Evolutionary conservation across 2,329 filamentous ascomycete genomes (phyloP).

Genomic region (Capronia americana): DNA sequence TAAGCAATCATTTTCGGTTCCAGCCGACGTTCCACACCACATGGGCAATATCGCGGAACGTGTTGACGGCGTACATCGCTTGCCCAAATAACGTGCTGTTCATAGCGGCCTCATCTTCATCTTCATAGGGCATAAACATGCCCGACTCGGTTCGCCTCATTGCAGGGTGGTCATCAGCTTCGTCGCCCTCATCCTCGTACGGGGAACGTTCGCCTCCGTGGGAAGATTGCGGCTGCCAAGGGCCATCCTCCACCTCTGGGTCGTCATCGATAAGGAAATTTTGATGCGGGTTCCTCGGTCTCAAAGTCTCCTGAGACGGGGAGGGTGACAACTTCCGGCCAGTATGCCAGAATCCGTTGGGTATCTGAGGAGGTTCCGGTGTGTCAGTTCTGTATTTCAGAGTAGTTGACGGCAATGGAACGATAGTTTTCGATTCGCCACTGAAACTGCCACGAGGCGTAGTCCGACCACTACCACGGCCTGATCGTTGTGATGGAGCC

Average conservation of each 20-base stretch:
- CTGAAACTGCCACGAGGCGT: slow-evolving; percentile 63
- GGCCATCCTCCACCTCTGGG: slow-evolving; percentile 57
- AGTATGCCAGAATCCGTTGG: slow-evolving; percentile 51
- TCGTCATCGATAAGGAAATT: slow-evolving; percentile 70
- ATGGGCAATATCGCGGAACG: slow-evolving; percentile 68
- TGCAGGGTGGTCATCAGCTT: slow-evolving; percentile 60
- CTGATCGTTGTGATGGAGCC: slow-evolving; percentile 65
- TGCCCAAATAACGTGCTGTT: slow-evolving; percentile 74
- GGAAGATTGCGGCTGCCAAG: slow-evolving; percentile 50
- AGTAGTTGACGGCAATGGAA: slow-evolving; percentile 84
- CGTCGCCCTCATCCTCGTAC: slow-evolving; percentile 56
- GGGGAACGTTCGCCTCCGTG: slow-evolving; percentile 28
- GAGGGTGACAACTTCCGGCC: slow-evolving; percentile 67
- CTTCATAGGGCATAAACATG: slow-evolving; percentile 88
- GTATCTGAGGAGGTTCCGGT: slow-evolving; percentile 61
- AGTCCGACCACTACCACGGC: slow-evolving; percentile 59
- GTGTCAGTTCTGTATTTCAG: slow-evolving; percentile 83
- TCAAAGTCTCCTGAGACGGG: slow-evolving; percentile 80
- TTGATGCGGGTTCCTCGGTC: slow-evolving; percentile 70
- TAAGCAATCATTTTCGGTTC: slow-evolving; percentile 41
- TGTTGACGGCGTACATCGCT: slow-evolving; percentile 78
- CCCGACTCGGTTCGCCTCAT: slow-evolving; percentile 82
- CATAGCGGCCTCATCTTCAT: slow-evolving; percentile 61
- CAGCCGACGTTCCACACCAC: slow-evolving; percentile 72
- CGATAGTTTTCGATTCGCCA: slow-evolving; percentile 81